Percentiles rank a stretch among this genome's conserved stretches.
These are phyloP conservation scores for Penicillium taxi DNA, from an alignment of 495 filamentous ascomycete species.

Conservation along the genomic window DNA sequence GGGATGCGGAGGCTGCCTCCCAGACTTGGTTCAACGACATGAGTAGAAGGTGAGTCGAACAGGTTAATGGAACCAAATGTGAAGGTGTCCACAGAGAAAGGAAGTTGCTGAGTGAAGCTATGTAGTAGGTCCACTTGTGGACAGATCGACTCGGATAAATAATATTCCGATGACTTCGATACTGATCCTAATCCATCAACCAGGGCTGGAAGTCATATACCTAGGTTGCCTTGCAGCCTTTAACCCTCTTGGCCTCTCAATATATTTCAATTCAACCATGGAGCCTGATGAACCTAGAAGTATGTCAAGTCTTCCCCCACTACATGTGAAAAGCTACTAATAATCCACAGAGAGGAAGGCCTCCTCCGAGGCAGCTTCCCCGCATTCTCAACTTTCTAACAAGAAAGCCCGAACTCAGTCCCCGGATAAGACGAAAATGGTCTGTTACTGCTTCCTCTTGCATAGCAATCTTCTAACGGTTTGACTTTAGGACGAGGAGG, in stretches of 20 bases:
- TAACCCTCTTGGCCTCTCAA: too few species aligned
- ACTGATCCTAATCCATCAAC: too few species aligned
- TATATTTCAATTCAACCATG: too few species aligned
- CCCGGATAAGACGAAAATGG: slow-evolving; percentile 48
- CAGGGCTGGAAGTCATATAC: too few species aligned
- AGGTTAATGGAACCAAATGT: too few species aligned
- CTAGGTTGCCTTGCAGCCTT: too few species aligned
- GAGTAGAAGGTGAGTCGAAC: too few species aligned
- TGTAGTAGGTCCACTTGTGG: too few species aligned
- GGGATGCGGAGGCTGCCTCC: slow-evolving; percentile 77
- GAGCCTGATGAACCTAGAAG: too few species aligned
- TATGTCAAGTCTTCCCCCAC: slow-evolving; percentile 4
- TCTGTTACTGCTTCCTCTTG: slow-evolving; percentile 7
- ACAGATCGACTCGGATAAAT: slow-evolving; percentile 10
- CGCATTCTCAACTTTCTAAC: slow-evolving; percentile 40
- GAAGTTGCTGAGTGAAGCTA: too few species aligned
- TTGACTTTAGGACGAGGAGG: slow-evolving; percentile 13
- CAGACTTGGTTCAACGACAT: slow-evolving; percentile 79
- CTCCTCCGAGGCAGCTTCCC: slow-evolving; percentile 57
- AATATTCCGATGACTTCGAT: too few species aligned
- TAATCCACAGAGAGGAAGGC: slow-evolving; percentile 77
- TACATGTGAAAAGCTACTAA: too few species aligned
- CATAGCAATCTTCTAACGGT: background rate
- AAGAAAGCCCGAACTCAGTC: slow-evolving; percentile 55
- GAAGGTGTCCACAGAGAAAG: background rate